These are phyloP conservation scores for Paxillus involutus DNA, from an alignment of 768 basidiomycete species.

Conservation along the genomic window DNA sequence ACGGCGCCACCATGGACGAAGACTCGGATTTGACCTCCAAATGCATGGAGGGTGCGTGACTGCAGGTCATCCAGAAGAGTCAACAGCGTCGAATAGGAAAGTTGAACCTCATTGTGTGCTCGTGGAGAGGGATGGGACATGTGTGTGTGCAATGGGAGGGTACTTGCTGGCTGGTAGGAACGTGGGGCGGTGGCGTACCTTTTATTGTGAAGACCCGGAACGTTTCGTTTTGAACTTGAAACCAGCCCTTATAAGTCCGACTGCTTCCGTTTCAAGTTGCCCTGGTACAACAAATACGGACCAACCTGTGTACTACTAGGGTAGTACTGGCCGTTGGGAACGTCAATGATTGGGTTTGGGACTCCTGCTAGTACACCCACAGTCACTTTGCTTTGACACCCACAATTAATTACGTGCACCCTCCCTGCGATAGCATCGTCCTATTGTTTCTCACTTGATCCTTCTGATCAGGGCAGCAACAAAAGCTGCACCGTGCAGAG, in stretches of 20 bases:
- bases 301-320: too few relatives aligned
- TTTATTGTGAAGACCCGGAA: too few relatives aligned
- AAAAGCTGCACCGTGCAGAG: neutral
- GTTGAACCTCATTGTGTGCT: conserved; percentile 36
- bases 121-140: conserved; percentile 14
- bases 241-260: neutral
- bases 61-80: conserved; percentile 54
- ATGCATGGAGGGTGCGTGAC: conserved; percentile 41
- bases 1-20: conserved; percentile 74
- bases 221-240: neutral
- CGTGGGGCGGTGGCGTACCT: neutral
- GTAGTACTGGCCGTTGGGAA: too few relatives aligned
- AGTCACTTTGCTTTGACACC: neutral
- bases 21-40: conserved; percentile 54
- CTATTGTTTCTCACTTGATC: neutral
- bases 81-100: conserved; percentile 36
- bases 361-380: too few relatives aligned
- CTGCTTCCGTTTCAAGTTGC: neutral
- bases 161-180: neutral
- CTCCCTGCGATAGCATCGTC: neutral
- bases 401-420: neutral
- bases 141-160: neutral
- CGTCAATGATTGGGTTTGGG: too few relatives aligned
- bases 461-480: neutral
- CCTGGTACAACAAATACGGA: too few relatives aligned